These are phyloP conservation scores for Thalassiosira profunda DNA, from an alignment of 108 stramenopile species.

Conservation along the genomic window DNA sequence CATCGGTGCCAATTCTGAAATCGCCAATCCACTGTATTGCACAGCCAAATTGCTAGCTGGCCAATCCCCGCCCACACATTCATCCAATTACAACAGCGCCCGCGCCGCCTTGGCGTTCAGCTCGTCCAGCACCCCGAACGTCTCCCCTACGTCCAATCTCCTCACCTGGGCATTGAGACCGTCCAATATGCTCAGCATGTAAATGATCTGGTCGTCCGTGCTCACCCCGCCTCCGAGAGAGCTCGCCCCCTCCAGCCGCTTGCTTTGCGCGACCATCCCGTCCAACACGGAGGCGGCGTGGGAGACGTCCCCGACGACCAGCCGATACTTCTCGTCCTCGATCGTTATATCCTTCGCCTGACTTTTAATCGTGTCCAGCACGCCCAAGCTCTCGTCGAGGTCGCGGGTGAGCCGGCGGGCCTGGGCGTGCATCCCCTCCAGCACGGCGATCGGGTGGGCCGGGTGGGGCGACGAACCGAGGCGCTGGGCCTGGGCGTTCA, in stretches of 20 bases:
- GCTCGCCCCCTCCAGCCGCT: constrained; percentile 27
- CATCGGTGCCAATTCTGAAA: too few relatives aligned
- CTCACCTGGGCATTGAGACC: constrained; percentile 45
- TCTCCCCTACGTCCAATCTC: constrained; percentile 32
- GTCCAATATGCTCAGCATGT: constrained; percentile 43
- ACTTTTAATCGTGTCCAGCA: constrained; percentile 16
- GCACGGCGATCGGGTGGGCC: constrained; percentile 28
- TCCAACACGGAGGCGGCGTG: constrained; percentile 39
- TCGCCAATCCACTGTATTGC: too few relatives aligned
- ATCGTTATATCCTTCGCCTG: constrained; percentile 25
- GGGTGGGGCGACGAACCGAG: constrained; percentile 17
- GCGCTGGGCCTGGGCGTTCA: constrained; percentile 39
- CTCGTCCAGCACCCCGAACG: constrained; percentile 38
- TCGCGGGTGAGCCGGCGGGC: constrained; percentile 22
- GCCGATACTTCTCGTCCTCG: constrained; percentile 10
- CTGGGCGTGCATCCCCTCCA: constrained; percentile 43
- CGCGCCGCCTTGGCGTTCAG: constrained; percentile 36
- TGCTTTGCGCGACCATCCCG: constrained; percentile 30
- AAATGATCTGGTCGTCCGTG: constrained; percentile 33
- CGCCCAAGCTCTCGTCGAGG: constrained; percentile 2
- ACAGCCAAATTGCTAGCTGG: too few relatives aligned
- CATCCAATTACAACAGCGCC: constrained; percentile 1
- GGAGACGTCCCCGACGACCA: constrained; percentile 1
- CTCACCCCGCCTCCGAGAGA: background rate
- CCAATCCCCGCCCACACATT: too few relatives aligned